Evolutionary conservation across 805 yeast species (phyloP), one percentile per base, ranked within the genome.

Genomic region (Dipodascus albidus): DNA sequence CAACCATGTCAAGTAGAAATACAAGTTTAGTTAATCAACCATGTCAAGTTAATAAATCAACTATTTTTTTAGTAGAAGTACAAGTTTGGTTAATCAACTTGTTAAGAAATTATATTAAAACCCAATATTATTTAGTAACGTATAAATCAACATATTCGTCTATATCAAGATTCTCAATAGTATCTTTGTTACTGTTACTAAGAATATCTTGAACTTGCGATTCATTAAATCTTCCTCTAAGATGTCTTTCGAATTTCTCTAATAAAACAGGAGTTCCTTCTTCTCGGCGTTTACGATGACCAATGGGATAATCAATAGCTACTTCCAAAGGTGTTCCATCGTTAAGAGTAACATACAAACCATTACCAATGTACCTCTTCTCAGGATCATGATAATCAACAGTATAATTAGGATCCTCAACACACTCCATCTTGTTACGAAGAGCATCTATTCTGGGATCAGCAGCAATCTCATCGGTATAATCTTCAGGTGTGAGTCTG

Each of bases 291-390:
- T 69, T 68, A 59, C 76, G 73, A 68, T 79, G 84, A 14, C 84
- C 84, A 55, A 79, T 69, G 63, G 84, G 81, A 64, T 71, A 78
- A 62, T 78, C 76, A 27, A 80, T 78, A 50, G 67, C 73, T 47
- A 76, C 76, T 57, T 78, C 82, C 17, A 79, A 63, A 1, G 67
- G 64, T 2, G 80, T 71, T 47, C 83, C 83, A 60, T 79, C 82
- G 35, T 76, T 73, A 53, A 79, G 65, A 49, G 77, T 77, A 56
- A 77, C 67, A 55, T 68, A 66, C 49, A 79, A 58, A 2, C 82
- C 79, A 60, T 79, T 79, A 44, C 82, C 82, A 58, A 79, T 79
- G 57, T 69, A 76, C 62, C 84, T 74, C 70, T 79, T 79, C 8
- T 67, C 70, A 50, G 83, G 82, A 44, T 75, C 80, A 59, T 76